These are phyloP conservation scores for Curvularia sp. DNA, from an alignment of 2,329 filamentous ascomycete species.

Conservation along the genomic window DNA sequence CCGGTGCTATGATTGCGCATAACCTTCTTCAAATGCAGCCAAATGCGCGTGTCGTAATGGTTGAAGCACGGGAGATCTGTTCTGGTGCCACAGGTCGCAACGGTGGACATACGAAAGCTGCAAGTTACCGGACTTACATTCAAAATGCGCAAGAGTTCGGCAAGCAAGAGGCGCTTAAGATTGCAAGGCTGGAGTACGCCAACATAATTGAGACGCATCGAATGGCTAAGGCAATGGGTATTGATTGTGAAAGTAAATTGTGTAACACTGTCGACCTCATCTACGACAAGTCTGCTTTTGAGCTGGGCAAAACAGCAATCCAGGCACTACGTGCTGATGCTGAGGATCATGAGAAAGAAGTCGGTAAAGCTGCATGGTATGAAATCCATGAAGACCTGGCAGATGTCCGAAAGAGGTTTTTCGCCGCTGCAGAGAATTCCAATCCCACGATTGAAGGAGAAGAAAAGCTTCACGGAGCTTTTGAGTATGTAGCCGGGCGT, in stretches of 20 bases:
- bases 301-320: conserved; percentile 37
- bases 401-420: conserved; percentile 28
- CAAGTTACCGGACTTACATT: conserved; percentile 60
- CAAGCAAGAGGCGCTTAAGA: conserved; percentile 56
- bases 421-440: conserved; percentile 23
- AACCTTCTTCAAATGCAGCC: conserved; percentile 38
- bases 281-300: conserved; percentile 55
- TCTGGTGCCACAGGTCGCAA: conserved; percentile 54
- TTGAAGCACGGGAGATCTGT: conserved; percentile 51
- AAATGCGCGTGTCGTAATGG: conserved; percentile 41
- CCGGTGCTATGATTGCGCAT: conserved; percentile 49
- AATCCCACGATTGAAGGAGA: conserved; percentile 23
- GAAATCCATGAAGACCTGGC: conserved; percentile 26
- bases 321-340: conserved; percentile 31
- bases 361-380: conserved; percentile 41
- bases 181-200: conserved; percentile 50
- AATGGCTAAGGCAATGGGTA: conserved; percentile 58
- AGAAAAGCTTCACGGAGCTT: conserved; percentile 38
- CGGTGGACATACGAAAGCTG: conserved; percentile 59
- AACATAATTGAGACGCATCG: conserved; percentile 63
- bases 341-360: conserved; percentile 30
- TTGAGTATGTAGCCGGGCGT: conserved; percentile 43
- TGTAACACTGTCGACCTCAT: conserved; percentile 66
- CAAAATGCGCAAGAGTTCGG: conserved; percentile 57
- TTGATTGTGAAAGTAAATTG: conserved; percentile 54